Conservation (phyloP, 2,329 filamentous ascomycete species). For the Ophiosphaerella korrae region DNA sequence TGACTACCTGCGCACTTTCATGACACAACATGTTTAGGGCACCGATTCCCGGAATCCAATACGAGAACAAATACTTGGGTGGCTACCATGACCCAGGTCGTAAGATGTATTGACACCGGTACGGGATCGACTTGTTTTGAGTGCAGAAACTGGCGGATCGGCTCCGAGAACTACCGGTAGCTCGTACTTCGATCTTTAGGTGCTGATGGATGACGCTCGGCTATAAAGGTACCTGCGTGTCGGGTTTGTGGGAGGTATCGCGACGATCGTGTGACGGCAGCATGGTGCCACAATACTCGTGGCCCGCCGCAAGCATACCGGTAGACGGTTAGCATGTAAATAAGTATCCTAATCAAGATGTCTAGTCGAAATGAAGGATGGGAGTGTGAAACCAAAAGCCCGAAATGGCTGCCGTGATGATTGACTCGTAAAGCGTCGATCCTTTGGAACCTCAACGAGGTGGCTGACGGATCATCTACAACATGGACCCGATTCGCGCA, state of each 20-base stretch:
- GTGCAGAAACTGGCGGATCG: slow-evolving; percentile 13
- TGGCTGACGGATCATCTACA: slow-evolving; percentile 1
- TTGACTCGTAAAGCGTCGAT: slow-evolving; percentile 10
- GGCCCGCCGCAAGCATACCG: slow-evolving; percentile 3
- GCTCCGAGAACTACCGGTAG: slow-evolving; percentile 12
- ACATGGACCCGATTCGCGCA: not conserved
- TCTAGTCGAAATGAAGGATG: slow-evolving; percentile 18
- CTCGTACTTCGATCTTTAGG: slow-evolving; percentile 3
- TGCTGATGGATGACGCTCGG: slow-evolving; percentile 10
- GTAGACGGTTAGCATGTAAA: slow-evolving; percentile 11
- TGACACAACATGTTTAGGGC: slow-evolving; percentile 1
- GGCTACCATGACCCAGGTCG: too few species aligned
- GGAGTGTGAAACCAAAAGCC: slow-evolving; percentile 16
- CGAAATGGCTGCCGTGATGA: slow-evolving; percentile 1
- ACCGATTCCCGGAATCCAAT: not conserved
- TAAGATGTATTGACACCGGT: not conserved
- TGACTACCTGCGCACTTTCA: not conserved
- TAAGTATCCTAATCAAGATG: not conserved
- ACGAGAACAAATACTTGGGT: not conserved
- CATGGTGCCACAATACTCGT: slow-evolving; percentile 17
- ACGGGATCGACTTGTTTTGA: slow-evolving; percentile 15
- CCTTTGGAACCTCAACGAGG: slow-evolving; percentile 5
- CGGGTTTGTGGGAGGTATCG: slow-evolving; percentile 19
- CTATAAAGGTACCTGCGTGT: slow-evolving; percentile 20
- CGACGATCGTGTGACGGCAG: slow-evolving; percentile 19